A percentile compares a stretch with the other conserved stretches of the same genome.
Conservation (phyloP, 2,329 filamentous ascomycete genomes). For the Ophiostoma tasmaniense region DNA sequence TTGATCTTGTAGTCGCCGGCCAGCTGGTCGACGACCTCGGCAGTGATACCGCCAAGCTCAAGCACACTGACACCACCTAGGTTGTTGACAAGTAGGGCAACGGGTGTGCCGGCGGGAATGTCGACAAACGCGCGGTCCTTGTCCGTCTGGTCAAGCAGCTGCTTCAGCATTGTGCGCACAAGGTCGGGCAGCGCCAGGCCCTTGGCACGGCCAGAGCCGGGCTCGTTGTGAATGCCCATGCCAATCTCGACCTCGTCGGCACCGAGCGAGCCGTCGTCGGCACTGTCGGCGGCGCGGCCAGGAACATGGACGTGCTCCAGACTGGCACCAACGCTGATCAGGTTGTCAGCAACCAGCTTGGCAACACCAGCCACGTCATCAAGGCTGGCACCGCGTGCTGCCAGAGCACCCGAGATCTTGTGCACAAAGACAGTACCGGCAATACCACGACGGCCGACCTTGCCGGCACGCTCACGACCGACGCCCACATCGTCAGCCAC, state of each 20-base stretch:
- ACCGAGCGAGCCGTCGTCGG: slow-evolving; percentile 45
- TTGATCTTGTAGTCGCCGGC: slow-evolving; percentile 47
- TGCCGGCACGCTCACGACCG: slow-evolving; percentile 71
- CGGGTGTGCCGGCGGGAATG: slow-evolving; percentile 53
- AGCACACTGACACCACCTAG: slow-evolving; percentile 67
- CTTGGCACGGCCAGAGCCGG: slow-evolving; percentile 45
- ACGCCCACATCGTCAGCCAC: slow-evolving; percentile 91
- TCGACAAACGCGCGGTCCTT: slow-evolving; percentile 62
- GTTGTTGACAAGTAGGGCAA: slow-evolving; percentile 67
- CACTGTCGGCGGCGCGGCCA: slow-evolving; percentile 50
- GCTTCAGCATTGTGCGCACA: slow-evolving; percentile 57
- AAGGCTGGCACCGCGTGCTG: slow-evolving; percentile 58
- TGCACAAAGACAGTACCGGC: slow-evolving; percentile 86
- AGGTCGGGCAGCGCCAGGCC: slow-evolving; percentile 45
- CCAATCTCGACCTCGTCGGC: slow-evolving; percentile 54
- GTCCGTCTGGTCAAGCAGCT: slow-evolving; percentile 58
- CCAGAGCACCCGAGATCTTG: slow-evolving; percentile 80
- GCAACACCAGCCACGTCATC: slow-evolving; percentile 67
- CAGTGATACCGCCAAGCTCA: slow-evolving; percentile 63
- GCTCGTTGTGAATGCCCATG: slow-evolving; percentile 72
- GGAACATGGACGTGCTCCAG: slow-evolving; percentile 91
- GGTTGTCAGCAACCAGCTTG: slow-evolving; percentile 60
- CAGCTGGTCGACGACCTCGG: slow-evolving; percentile 59
- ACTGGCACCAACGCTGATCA: slow-evolving; percentile 78
- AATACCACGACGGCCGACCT: slow-evolving; percentile 84